Evolutionary conservation across 257 asterid genomes (phyloP).

Genomic region (Solanum corneliomulleri): DNA sequence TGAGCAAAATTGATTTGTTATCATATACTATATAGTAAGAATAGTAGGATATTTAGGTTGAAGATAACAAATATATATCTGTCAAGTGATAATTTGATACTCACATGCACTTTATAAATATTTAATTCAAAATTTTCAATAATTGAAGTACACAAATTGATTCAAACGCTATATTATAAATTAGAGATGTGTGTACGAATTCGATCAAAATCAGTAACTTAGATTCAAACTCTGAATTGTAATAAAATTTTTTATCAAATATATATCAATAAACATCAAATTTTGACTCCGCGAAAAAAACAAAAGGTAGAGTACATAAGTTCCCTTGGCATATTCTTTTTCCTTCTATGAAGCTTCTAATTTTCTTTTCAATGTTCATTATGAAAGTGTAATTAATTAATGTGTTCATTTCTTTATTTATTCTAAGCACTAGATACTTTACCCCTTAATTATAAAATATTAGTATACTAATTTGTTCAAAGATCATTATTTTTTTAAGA

Average conservation of each 20-base stretch:
- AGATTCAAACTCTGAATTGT: neutral
- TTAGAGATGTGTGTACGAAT: neutral
- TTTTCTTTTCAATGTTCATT: neutral
- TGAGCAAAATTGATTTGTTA: too few species aligned
- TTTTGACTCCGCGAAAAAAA: neutral
- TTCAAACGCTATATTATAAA: rapidly evolving
- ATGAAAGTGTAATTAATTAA: neutral
- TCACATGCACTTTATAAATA: neutral
- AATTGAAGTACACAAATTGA: too few species aligned
- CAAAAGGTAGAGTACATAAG: neutral
- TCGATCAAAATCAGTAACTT: rapidly evolving
- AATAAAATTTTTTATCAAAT: too few species aligned
- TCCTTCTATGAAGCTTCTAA: neutral
- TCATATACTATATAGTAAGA: too few species aligned
- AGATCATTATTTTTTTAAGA: neutral
- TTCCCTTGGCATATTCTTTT: neutral
- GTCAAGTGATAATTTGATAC: neutral
- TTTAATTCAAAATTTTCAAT: neutral
- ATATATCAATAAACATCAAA: too few species aligned
- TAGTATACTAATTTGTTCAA: neutral
- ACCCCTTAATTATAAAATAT: neutral
- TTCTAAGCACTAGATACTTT: neutral
- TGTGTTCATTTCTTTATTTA: neutral
- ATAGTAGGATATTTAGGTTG: too few species aligned
- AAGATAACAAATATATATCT: too few species aligned